A percentile compares a stretch with the other conserved stretches of the same genome.
phyloP scores from a whole-genome alignment of 2,329 filamentous ascomycete species.

The Ceratocystiopsis minuta region DNA sequence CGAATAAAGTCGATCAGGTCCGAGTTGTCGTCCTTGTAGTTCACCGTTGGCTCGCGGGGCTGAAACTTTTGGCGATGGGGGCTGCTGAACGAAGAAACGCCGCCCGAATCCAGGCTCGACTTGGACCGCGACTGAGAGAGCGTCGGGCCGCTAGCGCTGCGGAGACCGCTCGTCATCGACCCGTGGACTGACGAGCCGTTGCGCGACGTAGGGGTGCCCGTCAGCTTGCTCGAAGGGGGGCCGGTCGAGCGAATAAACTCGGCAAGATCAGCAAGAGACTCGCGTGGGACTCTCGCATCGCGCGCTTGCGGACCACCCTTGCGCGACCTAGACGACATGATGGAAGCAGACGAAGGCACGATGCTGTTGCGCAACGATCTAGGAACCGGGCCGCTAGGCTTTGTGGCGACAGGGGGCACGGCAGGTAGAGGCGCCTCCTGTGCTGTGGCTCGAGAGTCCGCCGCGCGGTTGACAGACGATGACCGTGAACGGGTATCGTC shows the following conservation, averaged over 20 bases:
- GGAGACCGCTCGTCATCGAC: no score
- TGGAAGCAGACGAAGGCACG: slow-evolving; percentile 3
- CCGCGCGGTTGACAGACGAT: slow-evolving; percentile 22
- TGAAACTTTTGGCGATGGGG: slow-evolving; percentile 38
- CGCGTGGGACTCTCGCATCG: slow-evolving; percentile 52
- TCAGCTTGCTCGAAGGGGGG: slow-evolving; percentile 26
- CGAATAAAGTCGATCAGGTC: slow-evolving; percentile 94
- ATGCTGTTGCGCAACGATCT: slow-evolving; percentile 14
- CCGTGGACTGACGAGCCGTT: not conserved
- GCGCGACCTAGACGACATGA: slow-evolving; percentile 16
- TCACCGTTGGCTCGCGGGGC: slow-evolving; percentile 52
- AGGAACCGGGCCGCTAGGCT: slow-evolving; percentile 4
- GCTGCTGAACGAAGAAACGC: slow-evolving; percentile 15
- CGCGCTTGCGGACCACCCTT: slow-evolving; percentile 31
- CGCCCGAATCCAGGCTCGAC: slow-evolving; percentile 22
- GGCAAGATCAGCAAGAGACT: slow-evolving; percentile 67
- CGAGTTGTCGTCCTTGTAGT: slow-evolving; percentile 49
- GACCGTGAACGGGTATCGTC: slow-evolving; percentile 32
- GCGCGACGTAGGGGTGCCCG: not conserved
- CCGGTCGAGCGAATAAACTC: slow-evolving; percentile 81
- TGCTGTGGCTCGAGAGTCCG: slow-evolving; percentile 14
- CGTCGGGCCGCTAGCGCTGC: no score
- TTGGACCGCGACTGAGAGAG: slow-evolving; percentile 10
- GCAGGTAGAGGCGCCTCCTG: no score
- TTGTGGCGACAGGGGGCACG: not conserved